Evolutionary conservation across 2,329 filamentous ascomycete genomes (phyloP), one percentile per base, ranked within the genome.

Genomic region (Biscogniauxia marginata): DNA sequence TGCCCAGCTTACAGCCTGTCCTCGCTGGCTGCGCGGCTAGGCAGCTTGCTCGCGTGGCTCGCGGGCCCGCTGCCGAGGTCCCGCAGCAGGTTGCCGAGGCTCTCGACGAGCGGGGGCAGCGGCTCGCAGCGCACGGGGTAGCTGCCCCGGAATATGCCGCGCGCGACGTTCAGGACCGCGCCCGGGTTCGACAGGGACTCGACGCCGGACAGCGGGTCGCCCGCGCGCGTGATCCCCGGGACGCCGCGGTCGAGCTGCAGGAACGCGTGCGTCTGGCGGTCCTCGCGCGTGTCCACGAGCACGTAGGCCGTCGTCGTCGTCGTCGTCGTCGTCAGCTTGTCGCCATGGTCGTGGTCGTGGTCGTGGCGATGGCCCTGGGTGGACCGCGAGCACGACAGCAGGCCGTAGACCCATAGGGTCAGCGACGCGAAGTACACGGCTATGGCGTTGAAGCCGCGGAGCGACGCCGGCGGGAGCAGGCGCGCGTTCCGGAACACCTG

Each of bases 41-140:
- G 53, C 8, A 56, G 49, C 25, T 53, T 53, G 23, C 51, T 61
- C 11, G 54, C 49, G 18, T 49, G 25, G 8, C 63, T 54, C 1
- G 55, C 55, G 3, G 52, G 46, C 16, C 66, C 63, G 19, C 60
- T 67, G 4, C 63, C 65, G 9, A 69, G 43, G 52, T 69, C 65
- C 21, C 58, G 55, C 34, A 68, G 39, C 8, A 68, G 50, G 18
- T 63, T 68, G 23, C 56, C 57, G 46, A 69, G 48, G 34, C 65
- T 68, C 50, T 67, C 65, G 6, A 69, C 67, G n/a, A 69, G 58
- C n/a, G 67, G 67, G n/a, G 67, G 67, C 50, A 69, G 55, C 8
- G 67, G 67, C 59, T 69, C 65, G 13, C 54, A 63, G 4, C 60
- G 53, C 18, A 67, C 60, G 7, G 67, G 66, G 44, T 63, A 69